phyloP scores from a whole-genome alignment of 441 rosid genomes.

The Pelargonium citronellum region DNA sequence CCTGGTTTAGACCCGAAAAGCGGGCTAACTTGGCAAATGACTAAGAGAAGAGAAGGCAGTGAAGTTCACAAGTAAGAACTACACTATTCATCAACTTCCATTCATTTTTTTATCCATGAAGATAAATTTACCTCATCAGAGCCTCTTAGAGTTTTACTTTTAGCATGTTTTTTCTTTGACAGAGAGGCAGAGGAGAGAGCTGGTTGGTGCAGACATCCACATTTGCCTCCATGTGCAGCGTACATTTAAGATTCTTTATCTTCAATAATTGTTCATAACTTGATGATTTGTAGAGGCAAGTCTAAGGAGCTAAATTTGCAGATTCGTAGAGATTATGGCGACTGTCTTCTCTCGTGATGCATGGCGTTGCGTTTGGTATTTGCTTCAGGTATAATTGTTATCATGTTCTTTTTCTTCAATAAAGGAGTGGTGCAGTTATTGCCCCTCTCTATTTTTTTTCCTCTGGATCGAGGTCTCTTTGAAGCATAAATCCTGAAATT shows the following conservation, averaged over 20 bases:
- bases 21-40: conserved; percentile 89
- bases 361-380: conserved; percentile 97
- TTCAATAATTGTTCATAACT: background rate
- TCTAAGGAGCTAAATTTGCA: conserved; percentile 26
- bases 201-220: conserved; percentile 80
- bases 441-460: background rate
- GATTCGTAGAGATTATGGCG: conserved; percentile 99
- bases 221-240: conserved; percentile 97
- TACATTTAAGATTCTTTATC: conserved; percentile 31
- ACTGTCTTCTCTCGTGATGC: conserved; percentile 88
- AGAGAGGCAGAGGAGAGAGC: conserved; percentile 72
- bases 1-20: conserved; percentile 58
- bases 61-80: conserved; percentile 87
- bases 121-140: conserved; percentile 4
- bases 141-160: background rate
- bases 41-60: conserved; percentile 71
- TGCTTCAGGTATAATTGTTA: conserved; percentile 66
- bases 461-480: background rate
- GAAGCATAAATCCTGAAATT: background rate
- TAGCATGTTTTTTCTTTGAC: conserved; percentile 19
- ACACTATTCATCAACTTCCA: background rate
- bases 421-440: background rate
- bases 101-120: conserved; percentile 1
- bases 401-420: conserved; percentile 6
- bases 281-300: conserved; percentile 9